These are phyloP conservation scores for Neophaeococcomyces aloes DNA, from an alignment of 2,329 filamentous ascomycete species.

Conservation along the genomic window DNA sequence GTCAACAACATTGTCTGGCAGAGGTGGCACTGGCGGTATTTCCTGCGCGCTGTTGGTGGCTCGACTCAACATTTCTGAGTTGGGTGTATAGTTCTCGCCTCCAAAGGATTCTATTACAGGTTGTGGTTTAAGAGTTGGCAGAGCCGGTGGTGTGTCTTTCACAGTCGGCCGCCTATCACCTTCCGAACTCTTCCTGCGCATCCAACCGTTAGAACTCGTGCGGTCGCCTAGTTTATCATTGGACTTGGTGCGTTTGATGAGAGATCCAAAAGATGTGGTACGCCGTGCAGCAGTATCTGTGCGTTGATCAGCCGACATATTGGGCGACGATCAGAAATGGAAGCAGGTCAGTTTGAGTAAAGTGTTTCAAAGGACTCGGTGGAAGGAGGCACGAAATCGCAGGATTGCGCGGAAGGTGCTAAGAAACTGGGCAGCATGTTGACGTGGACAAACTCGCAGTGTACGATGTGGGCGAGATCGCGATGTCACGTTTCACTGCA, in stretches of 20 bases:
- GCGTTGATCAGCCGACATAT: constrained; percentile 1
- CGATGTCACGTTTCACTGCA: background rate
- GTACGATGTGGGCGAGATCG: background rate
- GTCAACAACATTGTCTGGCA: constrained; percentile 37
- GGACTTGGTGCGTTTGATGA: constrained; percentile 8
- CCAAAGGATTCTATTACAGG: constrained; percentile 19
- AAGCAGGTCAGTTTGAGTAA: background rate
- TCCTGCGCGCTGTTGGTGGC: constrained; percentile 10
- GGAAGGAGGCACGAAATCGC: background rate
- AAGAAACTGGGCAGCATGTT: background rate
- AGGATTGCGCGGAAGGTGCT: constrained; percentile 2
- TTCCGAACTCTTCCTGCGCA: constrained; percentile 17
- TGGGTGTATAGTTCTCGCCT: constrained; percentile 19
- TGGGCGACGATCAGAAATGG: background rate
- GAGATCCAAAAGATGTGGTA: constrained; percentile 7
- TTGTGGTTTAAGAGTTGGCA: constrained; percentile 13
- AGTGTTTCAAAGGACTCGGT: background rate
- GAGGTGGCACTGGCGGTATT: constrained; percentile 17
- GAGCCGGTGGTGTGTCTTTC: constrained; percentile 14
- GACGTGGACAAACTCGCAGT: background rate
- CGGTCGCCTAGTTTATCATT: constrained; percentile 15
- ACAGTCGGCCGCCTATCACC: constrained; percentile 3
- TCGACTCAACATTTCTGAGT: constrained; percentile 1
- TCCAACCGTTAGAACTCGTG: constrained; percentile 14
- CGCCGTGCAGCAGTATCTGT: constrained; percentile 1